A percentile compares a stretch with the other conserved stretches of the same genome.
phyloP scores from a whole-genome alignment of 257 asterid species.

The Eucommia ulmoides region DNA sequence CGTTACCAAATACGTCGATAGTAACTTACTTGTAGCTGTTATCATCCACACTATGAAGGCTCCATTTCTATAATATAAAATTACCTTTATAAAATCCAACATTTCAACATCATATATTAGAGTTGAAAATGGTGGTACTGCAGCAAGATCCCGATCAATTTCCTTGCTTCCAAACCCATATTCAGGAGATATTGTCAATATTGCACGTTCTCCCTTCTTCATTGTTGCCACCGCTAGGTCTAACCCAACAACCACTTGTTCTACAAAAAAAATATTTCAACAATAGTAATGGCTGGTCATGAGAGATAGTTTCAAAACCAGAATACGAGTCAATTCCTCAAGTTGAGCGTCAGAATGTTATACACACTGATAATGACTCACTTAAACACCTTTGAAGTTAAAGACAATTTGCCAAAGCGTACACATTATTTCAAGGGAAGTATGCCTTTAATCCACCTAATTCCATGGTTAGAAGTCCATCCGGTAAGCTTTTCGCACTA shows the following conservation, averaged over 20 bases:
- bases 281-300: no score
- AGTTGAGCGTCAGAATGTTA: no score
- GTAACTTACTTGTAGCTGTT: not conserved
- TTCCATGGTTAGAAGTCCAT: no score
- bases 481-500: no score
- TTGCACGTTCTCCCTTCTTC: conserved; percentile 52
- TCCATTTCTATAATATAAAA: conserved; percentile 1
- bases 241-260: conserved; percentile 51
- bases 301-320: no score
- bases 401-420: no score
- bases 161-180: conserved; percentile 46
- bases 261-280: conserved; percentile 29
- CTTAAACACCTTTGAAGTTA: no score
- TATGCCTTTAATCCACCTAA: no score
- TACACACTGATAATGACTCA: no score
- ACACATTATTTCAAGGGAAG: no score
- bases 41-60: not conserved
- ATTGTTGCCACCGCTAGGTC: conserved; percentile 53
- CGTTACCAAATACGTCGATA: no score
- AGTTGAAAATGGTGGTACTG: conserved; percentile 47
- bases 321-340: no score
- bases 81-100: conserved; percentile 62
- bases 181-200: conserved; percentile 45
- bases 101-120: conserved; percentile 56
- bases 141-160: conserved; percentile 37